Conservation (phyloP, 495 filamentous ascomycete genomes). For the Hypoxylon intermedium region DNA sequence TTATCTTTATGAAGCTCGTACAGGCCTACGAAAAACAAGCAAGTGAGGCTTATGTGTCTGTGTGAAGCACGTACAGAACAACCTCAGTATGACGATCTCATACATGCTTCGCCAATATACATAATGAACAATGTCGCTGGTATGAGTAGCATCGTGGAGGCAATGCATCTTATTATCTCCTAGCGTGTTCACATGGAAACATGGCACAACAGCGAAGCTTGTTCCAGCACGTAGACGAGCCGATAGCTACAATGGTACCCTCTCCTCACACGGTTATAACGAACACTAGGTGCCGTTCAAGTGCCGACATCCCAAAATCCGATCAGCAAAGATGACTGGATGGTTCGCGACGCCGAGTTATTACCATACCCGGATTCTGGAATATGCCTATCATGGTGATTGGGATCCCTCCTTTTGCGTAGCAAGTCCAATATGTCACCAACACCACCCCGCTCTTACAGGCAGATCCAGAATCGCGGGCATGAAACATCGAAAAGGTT, state of each 20-base stretch:
- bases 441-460: constrained; percentile 19
- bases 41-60: no score
- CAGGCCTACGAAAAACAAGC: no score
- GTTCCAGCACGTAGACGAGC: background rate
- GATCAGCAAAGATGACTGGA: background rate
- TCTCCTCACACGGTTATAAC: constrained; percentile 7
- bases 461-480: background rate
- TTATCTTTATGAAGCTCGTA: no score
- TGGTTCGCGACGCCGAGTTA: constrained; percentile 7
- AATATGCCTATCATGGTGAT: constrained; percentile 15
- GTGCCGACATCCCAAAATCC: constrained; percentile 14
- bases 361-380: background rate
- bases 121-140: background rate
- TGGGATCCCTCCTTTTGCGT: constrained; percentile 7
- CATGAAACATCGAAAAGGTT: background rate
- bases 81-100: no score
- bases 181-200: no score
- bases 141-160: background rate
- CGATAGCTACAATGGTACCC: background rate
- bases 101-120: no score
- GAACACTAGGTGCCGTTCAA: constrained; percentile 2
- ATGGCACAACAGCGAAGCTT: background rate
- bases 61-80: no score
- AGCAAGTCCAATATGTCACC: background rate
- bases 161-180: no score